Conservation (phyloP, 139 green algal species). For the Haematococcus lacustris region DNA sequence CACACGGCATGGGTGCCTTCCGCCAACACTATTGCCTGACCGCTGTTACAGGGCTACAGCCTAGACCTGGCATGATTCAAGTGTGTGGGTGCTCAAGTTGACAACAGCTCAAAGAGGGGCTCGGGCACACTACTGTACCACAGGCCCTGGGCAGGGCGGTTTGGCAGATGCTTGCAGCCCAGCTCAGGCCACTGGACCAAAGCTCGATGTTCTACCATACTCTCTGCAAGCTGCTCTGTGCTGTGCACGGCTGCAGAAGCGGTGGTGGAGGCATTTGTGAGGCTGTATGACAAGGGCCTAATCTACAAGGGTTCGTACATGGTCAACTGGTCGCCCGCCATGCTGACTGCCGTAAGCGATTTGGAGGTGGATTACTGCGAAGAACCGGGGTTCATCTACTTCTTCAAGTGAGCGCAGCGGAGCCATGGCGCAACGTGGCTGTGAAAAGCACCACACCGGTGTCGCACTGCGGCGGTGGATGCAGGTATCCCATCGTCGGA, state of each 20-base stretch:
- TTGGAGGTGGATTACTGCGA: slow-evolving; percentile 97
- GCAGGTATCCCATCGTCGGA: slow-evolving; percentile 61
- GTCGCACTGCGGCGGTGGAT: too few relatives aligned
- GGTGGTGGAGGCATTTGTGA: slow-evolving; percentile 60
- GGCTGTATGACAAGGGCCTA: slow-evolving; percentile 71
- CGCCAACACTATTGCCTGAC: too few relatives aligned
- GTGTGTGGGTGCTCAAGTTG: too few relatives aligned
- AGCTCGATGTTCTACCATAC: not conserved
- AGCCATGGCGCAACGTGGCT: too few relatives aligned
- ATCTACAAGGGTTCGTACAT: slow-evolving; percentile 94
- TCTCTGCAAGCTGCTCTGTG: too few relatives aligned
- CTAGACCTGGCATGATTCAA: too few relatives aligned
- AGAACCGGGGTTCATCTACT: slow-evolving; percentile 84
- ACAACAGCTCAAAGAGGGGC: too few relatives aligned
- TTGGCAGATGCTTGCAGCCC: too few relatives aligned
- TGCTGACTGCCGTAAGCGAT: slow-evolving; percentile 92
- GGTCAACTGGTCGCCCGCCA: slow-evolving; percentile 93
- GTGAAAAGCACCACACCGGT: too few relatives aligned
- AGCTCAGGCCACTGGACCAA: not conserved
- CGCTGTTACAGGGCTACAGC: too few relatives aligned
- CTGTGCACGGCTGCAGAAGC: slow-evolving; percentile 34
- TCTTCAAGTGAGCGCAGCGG: slow-evolving; percentile 71
- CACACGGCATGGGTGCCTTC: too few relatives aligned
- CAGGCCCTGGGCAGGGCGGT: too few relatives aligned
- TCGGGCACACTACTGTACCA: not conserved